Evolutionary conservation across 768 basidiomycete species (phyloP), one percentile per base, ranked within the genome.

Genomic region (Russula ochroleuca): DNA sequence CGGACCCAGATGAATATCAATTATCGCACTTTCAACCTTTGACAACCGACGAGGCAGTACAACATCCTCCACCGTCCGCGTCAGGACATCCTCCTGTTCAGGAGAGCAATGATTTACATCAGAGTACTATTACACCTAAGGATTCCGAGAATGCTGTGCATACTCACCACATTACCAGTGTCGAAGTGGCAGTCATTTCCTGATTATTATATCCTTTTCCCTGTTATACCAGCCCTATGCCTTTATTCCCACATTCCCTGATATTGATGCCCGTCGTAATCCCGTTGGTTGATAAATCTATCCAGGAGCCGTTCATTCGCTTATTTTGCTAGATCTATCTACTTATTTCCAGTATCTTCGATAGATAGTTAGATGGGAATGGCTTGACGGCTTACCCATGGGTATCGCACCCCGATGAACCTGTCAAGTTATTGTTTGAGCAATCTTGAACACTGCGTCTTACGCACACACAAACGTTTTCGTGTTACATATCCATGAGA

Each of bases 301-400:
- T 23, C 8, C 33, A 38, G 51, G 63, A 49, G 31, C 21, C 28
- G 31, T 50, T 62, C 48, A 25, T 19, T 51, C 40, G n/a, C 33
- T 17, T 53, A 53, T 64, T 52, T 59, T 54, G 57, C 57, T 59
- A 63, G 53, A 64, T 64, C 45, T 64, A 64, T 59, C 28, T 64
- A 64, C 61, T 59, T 64, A 25, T 57, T 55, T 19, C 5, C 25
- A 4, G 3, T 6, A 47, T 40, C 35, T 53, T 58, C 28, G 19
- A 38, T 61, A 9, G 50, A 45, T 60, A 35, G 14, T 41, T 11
- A 38, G 17, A 52, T 6, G 21, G 49, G 41, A 15, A 23, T 47
- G 50, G 38, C 28, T 59, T 23, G 49, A 38, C 9, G 35, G 11
- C 37, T 58, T 25, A 17, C 57, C 37, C 25, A 10, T 1, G 38